These are phyloP conservation scores for Leccinum subrobustum DNA, from an alignment of 1,284 basidiomycete species.

Conservation along the genomic window DNA sequence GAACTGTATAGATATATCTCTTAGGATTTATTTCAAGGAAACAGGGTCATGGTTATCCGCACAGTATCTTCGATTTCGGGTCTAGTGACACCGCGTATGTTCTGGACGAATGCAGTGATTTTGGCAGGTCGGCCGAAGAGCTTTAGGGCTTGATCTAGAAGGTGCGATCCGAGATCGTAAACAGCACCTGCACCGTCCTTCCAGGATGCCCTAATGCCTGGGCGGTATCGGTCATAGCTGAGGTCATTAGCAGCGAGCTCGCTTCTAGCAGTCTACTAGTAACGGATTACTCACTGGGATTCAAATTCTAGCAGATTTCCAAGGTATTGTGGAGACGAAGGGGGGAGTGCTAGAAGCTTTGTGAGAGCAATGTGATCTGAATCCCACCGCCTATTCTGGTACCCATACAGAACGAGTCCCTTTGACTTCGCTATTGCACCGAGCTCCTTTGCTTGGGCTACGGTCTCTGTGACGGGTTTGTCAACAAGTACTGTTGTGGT, in stretches of 20 bases:
- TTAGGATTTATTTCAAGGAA: neutral
- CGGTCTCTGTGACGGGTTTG: slow-evolving; percentile 77
- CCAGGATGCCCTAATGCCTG: slow-evolving; percentile 67
- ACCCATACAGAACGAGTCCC: slow-evolving; percentile 68
- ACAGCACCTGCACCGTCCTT: slow-evolving; percentile 63
- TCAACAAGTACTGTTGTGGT: slow-evolving; percentile 67
- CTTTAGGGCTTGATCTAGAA: slow-evolving; percentile 76
- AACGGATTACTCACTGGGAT: slow-evolving; percentile 52
- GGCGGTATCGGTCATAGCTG: slow-evolving; percentile 79
- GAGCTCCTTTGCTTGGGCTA: slow-evolving; percentile 66
- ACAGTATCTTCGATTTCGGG: slow-evolving; percentile 69
- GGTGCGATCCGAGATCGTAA: slow-evolving; percentile 66
- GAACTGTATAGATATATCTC: slow-evolving; percentile 45
- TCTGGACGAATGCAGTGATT: slow-evolving; percentile 70
- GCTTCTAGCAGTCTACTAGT: neutral
- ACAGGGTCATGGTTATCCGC: slow-evolving; percentile 19
- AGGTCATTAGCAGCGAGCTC: slow-evolving; percentile 2
- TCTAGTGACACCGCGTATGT: slow-evolving; percentile 62
- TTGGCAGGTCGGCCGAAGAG: slow-evolving; percentile 76
- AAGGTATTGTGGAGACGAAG: slow-evolving; percentile 50
- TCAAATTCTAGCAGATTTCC: slow-evolving; percentile 75
- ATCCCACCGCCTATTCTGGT: slow-evolving; percentile 84
- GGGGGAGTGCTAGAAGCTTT: slow-evolving; percentile 57
- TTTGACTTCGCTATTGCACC: slow-evolving; percentile 64
- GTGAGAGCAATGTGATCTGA: slow-evolving; percentile 79